A percentile compares a stretch with the other conserved stretches of the same genome.
Evolutionary conservation across 2,329 filamentous ascomycete genomes (phyloP).

Genomic region (Catunica adiposa): DNA sequence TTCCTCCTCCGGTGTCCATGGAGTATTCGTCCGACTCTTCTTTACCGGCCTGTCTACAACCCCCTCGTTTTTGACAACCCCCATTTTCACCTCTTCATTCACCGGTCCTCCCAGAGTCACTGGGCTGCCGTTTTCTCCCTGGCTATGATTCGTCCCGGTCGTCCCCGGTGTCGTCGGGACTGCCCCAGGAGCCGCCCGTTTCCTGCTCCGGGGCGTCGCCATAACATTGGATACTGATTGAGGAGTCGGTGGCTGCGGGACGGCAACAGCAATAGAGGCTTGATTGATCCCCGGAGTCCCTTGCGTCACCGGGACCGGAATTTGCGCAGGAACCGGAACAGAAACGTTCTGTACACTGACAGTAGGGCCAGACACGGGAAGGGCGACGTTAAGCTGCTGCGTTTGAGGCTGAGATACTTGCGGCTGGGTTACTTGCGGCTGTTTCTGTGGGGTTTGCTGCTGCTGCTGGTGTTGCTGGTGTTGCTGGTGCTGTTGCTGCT

Average conservation of each 20-base stretch:
- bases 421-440: conserved; percentile 18
- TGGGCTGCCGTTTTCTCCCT: too few species aligned
- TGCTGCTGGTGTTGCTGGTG: conserved; percentile 16
- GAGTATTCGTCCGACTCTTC: conserved; percentile 95
- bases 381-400: not conserved
- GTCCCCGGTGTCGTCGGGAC: conserved; percentile 18
- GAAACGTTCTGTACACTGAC: not conserved
- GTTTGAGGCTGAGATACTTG: conserved; percentile 17
- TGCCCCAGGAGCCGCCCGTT: conserved; percentile 26
- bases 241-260: conserved; percentile 25
- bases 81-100: not conserved
- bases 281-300: not conserved
- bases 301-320: not conserved
- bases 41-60: conserved; percentile 36
- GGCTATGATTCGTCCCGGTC: conserved; percentile 15
- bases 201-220: conserved; percentile 22
- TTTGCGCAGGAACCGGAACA: not conserved
- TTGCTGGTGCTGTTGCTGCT: not conserved
- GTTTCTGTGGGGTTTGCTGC: conserved; percentile 18
- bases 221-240: conserved; percentile 18
- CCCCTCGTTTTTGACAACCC: not conserved
- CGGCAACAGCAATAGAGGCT: conserved; percentile 13
- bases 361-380: not conserved
- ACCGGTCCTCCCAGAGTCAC: conserved; percentile 8
- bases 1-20: conserved; percentile 92